Evolutionary conservation across 495 filamentous ascomycete genomes (phyloP), one percentile per base, ranked within the genome.

Genomic region (Pyrenula aspistea): DNA sequence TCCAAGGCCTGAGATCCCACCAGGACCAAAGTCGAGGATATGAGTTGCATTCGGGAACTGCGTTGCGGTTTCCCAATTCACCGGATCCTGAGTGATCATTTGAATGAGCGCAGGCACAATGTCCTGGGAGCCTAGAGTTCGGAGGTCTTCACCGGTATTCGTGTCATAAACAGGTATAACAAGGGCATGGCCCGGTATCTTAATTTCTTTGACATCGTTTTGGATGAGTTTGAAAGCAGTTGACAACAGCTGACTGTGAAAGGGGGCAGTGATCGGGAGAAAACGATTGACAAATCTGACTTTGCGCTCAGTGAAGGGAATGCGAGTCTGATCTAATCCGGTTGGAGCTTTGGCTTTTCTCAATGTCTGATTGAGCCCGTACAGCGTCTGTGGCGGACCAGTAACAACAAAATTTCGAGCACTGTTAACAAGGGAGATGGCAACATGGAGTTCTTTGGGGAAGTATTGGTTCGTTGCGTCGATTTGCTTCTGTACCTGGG

Each of bases 301-400:
- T 73, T 99, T 99, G 51, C 94, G 84, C 69, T 97, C 83, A 0
- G 92, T 96, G 74, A 88, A 91, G 2, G 94, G 94, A 50, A 96
- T 87, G 55, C 90, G 83, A 60, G 89, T 95, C 73, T 99, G 93
- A 65, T 99, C 94, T 25, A 97, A 77, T 31, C 94, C 94, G 20
- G 94, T 97, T 1, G 94, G 86, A 15, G 94, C 92, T 73, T 95
- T 99, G 63, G 95, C 89, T 71, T 97, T 97, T 60, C 94, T 83
- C 47, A 97, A 76, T 61, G 89, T 89, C 49, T 94, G 72, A 63
- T 99, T 99, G 51, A 99, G 77, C 74, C 94, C 94, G 64, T 96
- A 96, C 15, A 99, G 79, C 0, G 94, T 96, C 57, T 92, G 86
- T 0, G 94, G 94, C 24, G 94, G 93, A 49, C 94, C 94, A 42